Evolutionary conservation across 2,329 filamentous ascomycete genomes (phyloP).

Genomic region (Epichloe scottii): DNA sequence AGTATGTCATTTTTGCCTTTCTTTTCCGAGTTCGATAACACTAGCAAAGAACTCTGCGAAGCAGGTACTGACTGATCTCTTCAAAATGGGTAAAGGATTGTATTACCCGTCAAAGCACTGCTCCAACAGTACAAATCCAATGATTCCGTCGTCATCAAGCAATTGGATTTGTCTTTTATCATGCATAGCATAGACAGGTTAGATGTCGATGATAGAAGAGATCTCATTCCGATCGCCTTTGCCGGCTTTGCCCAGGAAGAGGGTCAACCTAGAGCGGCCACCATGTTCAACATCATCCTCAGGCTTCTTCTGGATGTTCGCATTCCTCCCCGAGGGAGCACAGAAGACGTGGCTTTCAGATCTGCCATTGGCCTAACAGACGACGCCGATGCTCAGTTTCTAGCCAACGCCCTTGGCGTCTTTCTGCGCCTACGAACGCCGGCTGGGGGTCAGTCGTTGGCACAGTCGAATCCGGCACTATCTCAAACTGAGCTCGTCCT

Average conservation of each 20-base stretch:
- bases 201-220: constrained; percentile 47
- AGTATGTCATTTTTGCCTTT: constrained; percentile 24
- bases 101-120: constrained; percentile 73
- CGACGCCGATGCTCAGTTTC: constrained; percentile 55
- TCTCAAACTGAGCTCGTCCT: constrained; percentile 17
- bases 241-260: constrained; percentile 20
- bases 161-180: constrained; percentile 81
- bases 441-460: constrained; percentile 19
- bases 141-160: constrained; percentile 61
- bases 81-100: constrained; percentile 34
- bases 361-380: constrained; percentile 53
- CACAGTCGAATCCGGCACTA: constrained; percentile 21
- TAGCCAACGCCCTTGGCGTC: constrained; percentile 65
- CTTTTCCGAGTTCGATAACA: neutral
- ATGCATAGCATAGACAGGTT: constrained; percentile 58
- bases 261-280: constrained; percentile 26
- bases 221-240: constrained; percentile 49
- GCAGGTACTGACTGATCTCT: constrained; percentile 5
- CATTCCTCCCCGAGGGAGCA: constrained; percentile 64
- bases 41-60: neutral
- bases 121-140: constrained; percentile 80
- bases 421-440: constrained; percentile 41
- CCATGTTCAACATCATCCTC: constrained; percentile 73
- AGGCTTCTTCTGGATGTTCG: constrained; percentile 59
- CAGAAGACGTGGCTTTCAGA: constrained; percentile 62